Base-by-base conservation (phyloP, 768 basidiomycete species). In the Trametes punicea region DNA sequence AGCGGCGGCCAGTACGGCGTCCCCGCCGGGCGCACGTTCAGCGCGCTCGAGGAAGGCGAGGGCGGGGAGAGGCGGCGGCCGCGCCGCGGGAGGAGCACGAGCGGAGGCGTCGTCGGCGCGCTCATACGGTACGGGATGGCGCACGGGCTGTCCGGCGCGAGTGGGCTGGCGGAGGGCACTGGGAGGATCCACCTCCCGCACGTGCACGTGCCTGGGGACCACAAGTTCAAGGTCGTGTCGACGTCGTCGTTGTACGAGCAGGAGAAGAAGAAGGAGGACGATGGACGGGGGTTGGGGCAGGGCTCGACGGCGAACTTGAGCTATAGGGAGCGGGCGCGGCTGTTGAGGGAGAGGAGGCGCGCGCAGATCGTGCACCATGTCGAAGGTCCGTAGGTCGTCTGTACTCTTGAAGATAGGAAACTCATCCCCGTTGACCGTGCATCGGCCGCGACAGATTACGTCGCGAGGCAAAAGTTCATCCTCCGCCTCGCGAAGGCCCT, bases 401-500 rank as follows among this genome's bases (percentile, higher is more conserved):
- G 21, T 11, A 44, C 10, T n/a, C n/a, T n/a, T n/a, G n/a, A n/a
- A n/a, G n/a, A n/a, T n/a, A n/a, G n/a, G n/a, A n/a, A n/a, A n/a
- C n/a, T n/a, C n/a, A n/a, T n/a, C n/a, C 29, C 13, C 15, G 7
- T 36, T 56, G 13, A 31, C 33, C 39, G 33, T 29, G 3, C 3
- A 15, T 18, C 6, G 7, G 5, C 13, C 26, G 21, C 13, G 6
- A n/a, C 47, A 61, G 56, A 59, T 30, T 56, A 55, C 38, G 40
- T 51, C 25, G 31, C 54, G 38, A 46, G 67, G n/a, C 62, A 75
- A 47, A 83, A 86, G 51, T 97, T 97, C 73, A 78, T 97, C 46
- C 74, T 95, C 63, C 87, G 86, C 67, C 80, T 97, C 23, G 90
- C 92, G 2, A 88, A 91, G 67, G 90, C 90, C 10, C 79, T 98